A percentile compares a stretch with the other conserved stretches of the same genome.
phyloP scores from a whole-genome alignment of 495 filamentous ascomycete genomes.

The Xylaria flabelliformis region DNA sequence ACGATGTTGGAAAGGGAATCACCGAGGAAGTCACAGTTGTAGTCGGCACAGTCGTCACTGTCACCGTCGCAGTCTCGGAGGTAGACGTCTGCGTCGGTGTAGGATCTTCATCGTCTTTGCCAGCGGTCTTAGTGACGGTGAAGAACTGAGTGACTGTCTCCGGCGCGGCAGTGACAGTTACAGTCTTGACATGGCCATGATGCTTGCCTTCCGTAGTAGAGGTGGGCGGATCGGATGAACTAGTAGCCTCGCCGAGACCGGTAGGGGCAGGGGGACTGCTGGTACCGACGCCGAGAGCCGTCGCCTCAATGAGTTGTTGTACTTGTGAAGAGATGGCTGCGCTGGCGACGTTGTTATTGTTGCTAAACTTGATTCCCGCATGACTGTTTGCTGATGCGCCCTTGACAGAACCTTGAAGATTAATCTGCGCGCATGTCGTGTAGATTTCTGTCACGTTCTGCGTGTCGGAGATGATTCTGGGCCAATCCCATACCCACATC shows the following conservation, averaged over 20 bases:
- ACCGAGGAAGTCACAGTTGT: neutral
- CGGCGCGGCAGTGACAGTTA: slow-evolving; percentile 36
- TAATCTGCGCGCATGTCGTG: slow-evolving; percentile 81
- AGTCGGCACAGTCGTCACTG: neutral
- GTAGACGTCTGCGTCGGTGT: slow-evolving; percentile 1
- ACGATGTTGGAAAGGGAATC: slow-evolving; percentile 18
- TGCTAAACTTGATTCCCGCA: slow-evolving; percentile 36
- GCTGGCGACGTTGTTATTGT: slow-evolving; percentile 32
- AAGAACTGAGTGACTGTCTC: slow-evolving; percentile 31
- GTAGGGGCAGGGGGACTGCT: slow-evolving; percentile 30
- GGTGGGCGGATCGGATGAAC: neutral
- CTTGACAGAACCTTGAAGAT: slow-evolving; percentile 51
- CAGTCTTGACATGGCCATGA: slow-evolving; percentile 33
- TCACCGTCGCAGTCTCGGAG: neutral
- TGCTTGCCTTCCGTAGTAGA: slow-evolving; percentile 23
- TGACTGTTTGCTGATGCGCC: slow-evolving; percentile 23
- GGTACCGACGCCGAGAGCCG: slow-evolving; percentile 38
- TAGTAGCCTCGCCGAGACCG: slow-evolving; percentile 10
- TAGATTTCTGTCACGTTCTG: slow-evolving; percentile 68
- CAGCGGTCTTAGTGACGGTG: slow-evolving; percentile 32
- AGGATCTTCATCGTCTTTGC: neutral
- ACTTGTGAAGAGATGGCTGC: slow-evolving; percentile 48
- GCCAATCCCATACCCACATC: slow-evolving; percentile 97
- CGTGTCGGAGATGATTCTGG: slow-evolving; percentile 54
- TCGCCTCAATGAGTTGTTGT: slow-evolving; percentile 44